phyloP scores from a whole-genome alignment of 2,329 filamentous ascomycete species.

The Fusarium lyarnte region DNA sequence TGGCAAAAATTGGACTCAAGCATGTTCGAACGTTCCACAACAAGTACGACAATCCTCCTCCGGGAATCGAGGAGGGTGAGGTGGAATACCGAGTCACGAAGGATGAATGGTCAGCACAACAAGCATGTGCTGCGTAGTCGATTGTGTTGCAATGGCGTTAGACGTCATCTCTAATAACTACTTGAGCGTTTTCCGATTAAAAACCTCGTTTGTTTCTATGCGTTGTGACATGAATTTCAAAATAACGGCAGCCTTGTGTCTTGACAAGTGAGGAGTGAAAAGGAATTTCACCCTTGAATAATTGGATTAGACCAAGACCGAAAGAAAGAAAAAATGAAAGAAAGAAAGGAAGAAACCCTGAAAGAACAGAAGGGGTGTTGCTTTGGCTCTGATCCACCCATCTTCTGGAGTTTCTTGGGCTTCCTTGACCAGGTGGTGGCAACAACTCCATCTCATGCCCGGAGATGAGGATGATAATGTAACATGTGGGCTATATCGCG shows the following conservation, averaged over 20 bases:
- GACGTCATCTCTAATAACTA: not conserved
- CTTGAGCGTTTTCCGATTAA: not conserved
- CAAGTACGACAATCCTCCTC: slow-evolving; percentile 40
- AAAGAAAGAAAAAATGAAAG: too few relatives aligned
- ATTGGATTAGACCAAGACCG: not conserved
- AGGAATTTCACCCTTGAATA: not conserved
- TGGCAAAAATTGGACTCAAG: slow-evolving; percentile 31
- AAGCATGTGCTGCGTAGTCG: slow-evolving; percentile 8
- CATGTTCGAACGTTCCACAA: slow-evolving; percentile 39
- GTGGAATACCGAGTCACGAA: slow-evolving; percentile 39
- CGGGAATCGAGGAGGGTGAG: slow-evolving; percentile 42
- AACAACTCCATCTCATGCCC: not conserved
- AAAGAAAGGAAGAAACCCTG: too few relatives aligned
- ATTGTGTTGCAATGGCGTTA: not conserved
- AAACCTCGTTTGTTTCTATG: not conserved
- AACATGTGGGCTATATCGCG: slow-evolving; percentile 16
- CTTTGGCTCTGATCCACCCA: not conserved
- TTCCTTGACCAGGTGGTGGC: not conserved
- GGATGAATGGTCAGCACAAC: slow-evolving; percentile 32
- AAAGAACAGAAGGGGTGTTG: not conserved
- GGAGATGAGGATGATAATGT: slow-evolving; percentile 2
- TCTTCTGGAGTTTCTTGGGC: not conserved
- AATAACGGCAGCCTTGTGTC: not conserved
- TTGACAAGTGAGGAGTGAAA: not conserved
- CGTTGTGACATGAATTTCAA: slow-evolving; percentile 10